Conservation (phyloP, 345 rosid species). For the Lepidium aucheri region DNA sequence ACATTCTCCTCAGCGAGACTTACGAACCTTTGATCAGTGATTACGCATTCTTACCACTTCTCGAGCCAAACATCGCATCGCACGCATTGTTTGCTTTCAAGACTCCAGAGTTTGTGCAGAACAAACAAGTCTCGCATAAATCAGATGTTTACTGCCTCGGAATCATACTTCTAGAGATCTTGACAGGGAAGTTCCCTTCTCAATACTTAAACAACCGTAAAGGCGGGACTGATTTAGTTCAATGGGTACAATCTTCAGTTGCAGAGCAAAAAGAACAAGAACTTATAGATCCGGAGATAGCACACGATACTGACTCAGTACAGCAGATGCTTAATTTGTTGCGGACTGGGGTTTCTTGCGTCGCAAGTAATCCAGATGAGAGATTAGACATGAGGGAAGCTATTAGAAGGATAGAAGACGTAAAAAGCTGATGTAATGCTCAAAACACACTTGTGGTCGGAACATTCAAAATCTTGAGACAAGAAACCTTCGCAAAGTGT, state of each 20-base stretch:
- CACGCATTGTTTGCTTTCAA: constrained; percentile 51
- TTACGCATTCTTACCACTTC: constrained; percentile 54
- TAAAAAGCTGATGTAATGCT: constrained; percentile 20
- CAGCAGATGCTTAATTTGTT: constrained; percentile 42
- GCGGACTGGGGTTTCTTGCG: constrained; percentile 53
- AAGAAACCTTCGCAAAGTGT: constrained; percentile 3
- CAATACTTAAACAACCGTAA: constrained; percentile 51
- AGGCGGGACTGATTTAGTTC: constrained; percentile 56
- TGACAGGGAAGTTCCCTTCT: constrained; percentile 73
- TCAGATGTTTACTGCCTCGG: constrained; percentile 81
- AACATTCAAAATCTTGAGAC: background rate
- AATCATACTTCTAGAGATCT: constrained; percentile 57
- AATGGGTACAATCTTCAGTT: constrained; percentile 44
- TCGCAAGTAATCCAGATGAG: constrained; percentile 37
- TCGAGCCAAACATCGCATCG: constrained; percentile 24
- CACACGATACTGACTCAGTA: constrained; percentile 18
- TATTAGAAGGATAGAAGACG: constrained; percentile 48
- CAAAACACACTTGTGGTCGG: background rate
- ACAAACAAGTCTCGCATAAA: constrained; percentile 43
- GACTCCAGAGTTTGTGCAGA: constrained; percentile 48
- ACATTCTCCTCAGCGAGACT: constrained; percentile 43
- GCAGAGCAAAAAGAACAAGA: constrained; percentile 35
- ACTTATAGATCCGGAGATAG: constrained; percentile 66
- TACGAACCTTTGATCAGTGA: constrained; percentile 61
- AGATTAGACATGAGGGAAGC: constrained; percentile 52